A percentile compares a stretch with the other conserved stretches of the same genome.
Evolutionary conservation across 768 basidiomycete genomes (phyloP).

Genomic region (Coprinellus micaceus): DNA sequence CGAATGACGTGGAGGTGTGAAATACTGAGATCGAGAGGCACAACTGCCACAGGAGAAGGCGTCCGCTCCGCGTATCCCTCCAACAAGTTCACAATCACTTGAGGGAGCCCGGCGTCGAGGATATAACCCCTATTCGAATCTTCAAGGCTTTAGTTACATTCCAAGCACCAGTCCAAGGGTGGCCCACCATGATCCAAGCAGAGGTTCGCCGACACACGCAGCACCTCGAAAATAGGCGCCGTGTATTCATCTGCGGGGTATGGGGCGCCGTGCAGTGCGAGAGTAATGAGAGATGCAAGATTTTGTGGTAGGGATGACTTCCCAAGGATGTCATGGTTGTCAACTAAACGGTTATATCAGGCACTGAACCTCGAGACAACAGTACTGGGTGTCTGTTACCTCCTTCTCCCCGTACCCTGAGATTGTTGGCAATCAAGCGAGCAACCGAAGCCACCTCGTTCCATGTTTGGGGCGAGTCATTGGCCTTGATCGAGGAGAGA

Average conservation of each 20-base stretch:
- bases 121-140: slow-evolving; percentile 73
- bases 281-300: slow-evolving; percentile 56
- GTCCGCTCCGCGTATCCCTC: slow-evolving; percentile 62
- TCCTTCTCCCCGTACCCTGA: slow-evolving; percentile 53
- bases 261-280: slow-evolving; percentile 47
- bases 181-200: slow-evolving; percentile 82
- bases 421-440: slow-evolving; percentile 56
- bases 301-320: slow-evolving; percentile 60
- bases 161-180: too few species aligned
- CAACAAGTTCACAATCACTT: slow-evolving; percentile 61
- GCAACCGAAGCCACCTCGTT: slow-evolving; percentile 46
- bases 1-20: slow-evolving; percentile 69
- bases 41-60: slow-evolving; percentile 26
- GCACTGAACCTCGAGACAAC: not conserved
- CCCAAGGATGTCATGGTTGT: slow-evolving; percentile 70
- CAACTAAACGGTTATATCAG: slow-evolving; percentile 41
- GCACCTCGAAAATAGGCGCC: slow-evolving; percentile 58
- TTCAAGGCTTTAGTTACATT: slow-evolving; percentile 26
- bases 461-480: slow-evolving; percentile 43
- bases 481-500: slow-evolving; percentile 23
- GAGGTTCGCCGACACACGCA: slow-evolving; percentile 78
- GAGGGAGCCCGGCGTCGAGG: slow-evolving; percentile 67
- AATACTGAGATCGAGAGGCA: slow-evolving; percentile 50
- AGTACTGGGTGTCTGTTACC: slow-evolving; percentile 30
- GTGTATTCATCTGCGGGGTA: slow-evolving; percentile 45